Base-by-base conservation (phyloP, 108 stramenopile genomes). In the Skeletonema costatum region DNA sequence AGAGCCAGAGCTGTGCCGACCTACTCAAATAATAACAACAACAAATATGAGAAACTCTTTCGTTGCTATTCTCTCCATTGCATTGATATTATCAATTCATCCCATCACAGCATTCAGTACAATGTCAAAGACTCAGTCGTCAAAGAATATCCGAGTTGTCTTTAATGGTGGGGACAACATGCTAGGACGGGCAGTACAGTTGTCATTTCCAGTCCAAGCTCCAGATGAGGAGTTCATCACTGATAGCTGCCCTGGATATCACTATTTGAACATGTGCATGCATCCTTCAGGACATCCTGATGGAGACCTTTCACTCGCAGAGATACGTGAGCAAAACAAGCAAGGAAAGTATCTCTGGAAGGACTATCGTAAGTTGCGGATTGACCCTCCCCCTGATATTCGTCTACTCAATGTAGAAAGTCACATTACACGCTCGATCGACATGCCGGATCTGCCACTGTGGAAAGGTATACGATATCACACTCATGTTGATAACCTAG, bases 101-200 rank as follows among this genome's bases (percentile, higher is more conserved):
- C 1, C 13, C 11, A 42, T 42, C 41, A 42, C 10, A 12, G 41
- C 41, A 42, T 42, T 12, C 41, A 13, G 11, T 42, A 0, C 41
- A 1, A 42, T 42, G 41, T 42, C 41, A 13, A 42, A 42, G 11
- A 9, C 41, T 11, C 41, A 1, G 13, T 13, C 12, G 41, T 42
- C 41, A 10, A 59, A 59, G 63, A 14, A 35, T 10, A 11, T 73
- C n/a, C 63, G 72, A n/a, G 64, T 73, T 12, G 8, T 73, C 32
- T 66, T 73, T n/a, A 64, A 73, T 32, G 72, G 72, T 33, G 72
- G 72, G 41, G 72, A 73, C 19, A 73, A 73, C 66, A 73, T 73
- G 72, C 72, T 73, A 6, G 72, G 72, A 13, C 48, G 72, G 33
- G 72, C 72, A 14, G 64, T 73, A 9, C 72, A 73, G n/a, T 19